phyloP scores from a whole-genome alignment of 2,329 filamentous ascomycete species.

The Aureobasidium sp. region DNA sequence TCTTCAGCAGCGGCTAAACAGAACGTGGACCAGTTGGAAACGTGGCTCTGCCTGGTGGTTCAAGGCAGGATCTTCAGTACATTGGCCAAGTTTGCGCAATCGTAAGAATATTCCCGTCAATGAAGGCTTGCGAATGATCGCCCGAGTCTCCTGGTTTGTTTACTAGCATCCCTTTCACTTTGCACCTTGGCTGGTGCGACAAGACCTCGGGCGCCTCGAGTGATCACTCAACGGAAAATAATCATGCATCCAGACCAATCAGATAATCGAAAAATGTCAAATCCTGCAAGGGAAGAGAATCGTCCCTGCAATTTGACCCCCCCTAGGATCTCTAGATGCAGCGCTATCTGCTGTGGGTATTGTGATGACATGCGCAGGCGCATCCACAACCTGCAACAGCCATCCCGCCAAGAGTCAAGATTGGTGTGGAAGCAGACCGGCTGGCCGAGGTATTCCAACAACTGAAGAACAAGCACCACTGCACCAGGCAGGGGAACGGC shows the following conservation, averaged over 20 bases:
- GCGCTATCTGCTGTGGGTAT: slow-evolving; percentile 3
- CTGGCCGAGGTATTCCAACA: background rate
- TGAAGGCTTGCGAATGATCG: background rate
- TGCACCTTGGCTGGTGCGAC: slow-evolving; percentile 4
- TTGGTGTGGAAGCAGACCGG: background rate
- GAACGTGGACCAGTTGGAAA: slow-evolving; percentile 9
- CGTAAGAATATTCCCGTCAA: background rate
- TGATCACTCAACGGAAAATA: slow-evolving; percentile 3
- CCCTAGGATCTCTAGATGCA: slow-evolving; percentile 3
- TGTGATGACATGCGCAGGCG: background rate
- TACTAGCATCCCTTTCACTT: background rate
- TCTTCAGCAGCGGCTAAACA: background rate
- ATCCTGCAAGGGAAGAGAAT: background rate
- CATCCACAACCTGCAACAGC: background rate
- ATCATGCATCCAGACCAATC: slow-evolving; percentile 2
- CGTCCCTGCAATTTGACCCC: background rate
- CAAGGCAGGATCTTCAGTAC: slow-evolving; percentile 1
- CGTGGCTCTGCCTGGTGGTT: slow-evolving; percentile 3
- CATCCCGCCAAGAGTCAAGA: background rate
- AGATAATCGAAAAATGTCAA: background rate
- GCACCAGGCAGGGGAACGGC: background rate
- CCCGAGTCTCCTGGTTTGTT: background rate
- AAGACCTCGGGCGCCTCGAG: background rate
- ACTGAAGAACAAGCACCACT: background rate
- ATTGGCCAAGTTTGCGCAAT: slow-evolving; percentile 9